Evolutionary conservation across 495 filamentous ascomycete genomes (phyloP), one percentile per base, ranked within the genome.

Genomic region (Trypethelium eluteriae): DNA sequence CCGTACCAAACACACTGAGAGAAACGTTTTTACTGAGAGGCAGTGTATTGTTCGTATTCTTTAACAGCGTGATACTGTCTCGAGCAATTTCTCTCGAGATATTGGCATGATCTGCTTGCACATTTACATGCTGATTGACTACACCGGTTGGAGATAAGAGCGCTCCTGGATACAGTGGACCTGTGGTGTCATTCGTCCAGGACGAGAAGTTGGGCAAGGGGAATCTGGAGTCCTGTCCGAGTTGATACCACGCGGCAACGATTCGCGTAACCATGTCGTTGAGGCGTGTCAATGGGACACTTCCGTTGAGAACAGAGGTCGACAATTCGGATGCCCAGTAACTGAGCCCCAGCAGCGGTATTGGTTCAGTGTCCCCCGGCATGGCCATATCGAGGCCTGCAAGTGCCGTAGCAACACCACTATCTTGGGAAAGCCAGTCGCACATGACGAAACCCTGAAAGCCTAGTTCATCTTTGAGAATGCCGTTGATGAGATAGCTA

Each of bases 381-480:
- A 96, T 96, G 12, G 85, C 84, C 93, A 96, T 96, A 74, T 97
- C 93, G 63, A 96, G 76, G 63, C 93, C 93, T 59, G 93, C 93
- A 36, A 91, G 78, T 44, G 90, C 89, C 65, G 82, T 80, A 35
- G 85, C 81, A 25, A 88, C 91, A 73, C 93, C 93, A 35, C 86
- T 83, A 75, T 93, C 88, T 70, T 96, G 92, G 6, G 90, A 73
- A 50, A 66, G 61, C 73, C 74, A 75, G 66, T 76, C 74, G 41
- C 64, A 67, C 70, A 76, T 71, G 62, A 79, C 74, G 71, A 96
- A 96, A 10, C 93, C 93, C 78, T 96, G 93, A 81, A 95, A 97
- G 38, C 88, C 92, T 6, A 96, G 81, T 72, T 97, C 93, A 63
- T 85, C 81, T 80, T 97, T 97, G 63, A 97, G 84, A 34, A 95